Evolutionary conservation across 495 filamentous ascomycete species (phyloP).

Genomic region (Corynascus novoguineensis): DNA sequence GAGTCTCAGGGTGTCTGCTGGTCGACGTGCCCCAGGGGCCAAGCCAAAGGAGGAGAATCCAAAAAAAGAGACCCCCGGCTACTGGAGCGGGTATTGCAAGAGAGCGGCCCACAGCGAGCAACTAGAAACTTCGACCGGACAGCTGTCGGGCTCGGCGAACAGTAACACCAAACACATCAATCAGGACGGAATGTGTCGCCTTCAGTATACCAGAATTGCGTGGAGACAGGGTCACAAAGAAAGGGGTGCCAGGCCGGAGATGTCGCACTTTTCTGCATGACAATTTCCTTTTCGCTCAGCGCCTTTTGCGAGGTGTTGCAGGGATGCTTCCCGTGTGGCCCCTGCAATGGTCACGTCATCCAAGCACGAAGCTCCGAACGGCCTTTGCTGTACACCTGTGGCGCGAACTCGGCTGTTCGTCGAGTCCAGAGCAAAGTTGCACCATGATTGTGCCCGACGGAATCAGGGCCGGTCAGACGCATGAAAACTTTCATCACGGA

Average conservation of each 20-base stretch:
- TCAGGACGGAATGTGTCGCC: neutral
- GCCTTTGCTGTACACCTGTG: neutral
- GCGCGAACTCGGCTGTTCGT: neutral
- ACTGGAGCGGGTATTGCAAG: neutral
- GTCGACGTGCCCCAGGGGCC: too few species aligned
- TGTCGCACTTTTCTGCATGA: too few species aligned
- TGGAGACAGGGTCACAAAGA: neutral
- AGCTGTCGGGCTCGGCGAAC: neutral
- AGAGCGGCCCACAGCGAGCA: neutral
- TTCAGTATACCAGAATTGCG: neutral
- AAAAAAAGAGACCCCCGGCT: too few species aligned
- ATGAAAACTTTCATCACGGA: too few species aligned
- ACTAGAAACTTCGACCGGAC: conserved; percentile 5
- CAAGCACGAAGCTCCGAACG: neutral
- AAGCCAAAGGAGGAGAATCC: too few species aligned
- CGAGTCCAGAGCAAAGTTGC: neutral
- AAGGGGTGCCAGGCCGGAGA: conserved; percentile 9
- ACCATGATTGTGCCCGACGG: too few species aligned
- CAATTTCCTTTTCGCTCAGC: conserved; percentile 13
- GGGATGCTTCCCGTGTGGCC: conserved; percentile 2
- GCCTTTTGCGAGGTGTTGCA: neutral
- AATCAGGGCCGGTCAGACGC: too few species aligned
- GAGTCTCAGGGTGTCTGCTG: too few species aligned
- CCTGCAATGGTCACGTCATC: conserved; percentile 18
- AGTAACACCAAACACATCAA: neutral